These are phyloP conservation scores for Cymbidium sinense DNA, from an alignment of 106 monocot genomes.

Conservation along the genomic window DNA sequence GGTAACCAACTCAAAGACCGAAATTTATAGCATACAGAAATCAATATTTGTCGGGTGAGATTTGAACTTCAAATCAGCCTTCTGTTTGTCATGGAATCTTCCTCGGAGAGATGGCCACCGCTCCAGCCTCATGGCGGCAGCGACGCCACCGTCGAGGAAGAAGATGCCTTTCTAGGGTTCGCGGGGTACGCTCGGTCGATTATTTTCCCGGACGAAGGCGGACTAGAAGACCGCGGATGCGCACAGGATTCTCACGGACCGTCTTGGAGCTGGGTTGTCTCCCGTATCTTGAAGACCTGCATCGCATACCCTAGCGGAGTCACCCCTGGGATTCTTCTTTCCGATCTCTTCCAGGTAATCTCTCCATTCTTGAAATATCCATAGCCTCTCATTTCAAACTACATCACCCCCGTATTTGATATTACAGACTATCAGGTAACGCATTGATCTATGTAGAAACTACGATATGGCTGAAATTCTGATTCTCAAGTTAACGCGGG, in stretches of 20 bases:
- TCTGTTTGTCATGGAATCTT: not conserved
- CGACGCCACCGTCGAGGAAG: slow-evolving; percentile 13
- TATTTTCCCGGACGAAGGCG: slow-evolving; percentile 25
- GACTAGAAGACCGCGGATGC: slow-evolving; percentile 12
- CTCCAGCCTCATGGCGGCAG: not conserved
- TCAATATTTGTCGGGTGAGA: not conserved
- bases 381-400: not conserved
- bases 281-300: slow-evolving; percentile 79
- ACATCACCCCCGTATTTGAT: not conserved
- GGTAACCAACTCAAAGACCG: too few species aligned
- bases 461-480: not conserved
- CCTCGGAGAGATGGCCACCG: not conserved
- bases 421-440: not conserved
- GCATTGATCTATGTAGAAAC: not conserved
- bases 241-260: slow-evolving; percentile 16
- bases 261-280: slow-evolving; percentile 79
- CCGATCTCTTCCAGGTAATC: slow-evolving; percentile 79
- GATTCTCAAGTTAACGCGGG: not conserved
- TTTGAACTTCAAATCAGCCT: not conserved
- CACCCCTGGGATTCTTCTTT: slow-evolving; percentile 81
- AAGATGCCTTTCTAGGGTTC: slow-evolving; percentile 66
- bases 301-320: slow-evolving; percentile 85
- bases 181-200: slow-evolving; percentile 62
- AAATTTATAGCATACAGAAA: too few species aligned
- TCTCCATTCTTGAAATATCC: not conserved